Evolutionary conservation across 805 yeast genomes (phyloP), one percentile per base, ranked within the genome.

Genomic region (Ogataea nitratoaversa): DNA sequence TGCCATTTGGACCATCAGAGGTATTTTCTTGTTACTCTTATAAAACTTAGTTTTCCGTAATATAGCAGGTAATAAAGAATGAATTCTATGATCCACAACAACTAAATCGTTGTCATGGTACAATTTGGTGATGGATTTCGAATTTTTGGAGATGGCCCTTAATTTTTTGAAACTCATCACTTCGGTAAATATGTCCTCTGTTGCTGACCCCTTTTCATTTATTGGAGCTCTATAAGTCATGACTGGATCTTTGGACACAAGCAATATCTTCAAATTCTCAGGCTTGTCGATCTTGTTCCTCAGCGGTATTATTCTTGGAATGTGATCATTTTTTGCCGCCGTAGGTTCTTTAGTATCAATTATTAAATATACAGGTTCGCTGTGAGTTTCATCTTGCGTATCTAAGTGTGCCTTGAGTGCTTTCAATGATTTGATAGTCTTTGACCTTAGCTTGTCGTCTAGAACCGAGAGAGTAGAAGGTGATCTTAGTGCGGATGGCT

Each of bases 241-340:
- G 5, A 82, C 74, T 1, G 91, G 90, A 53, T 86, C 93, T 47
- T 82, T 84, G 8, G 91, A 82, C 12, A 87, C 70, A 16, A 87
- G 65, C 4, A 84, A 56, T 5, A 84, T 71, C 18, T 77, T 65
- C 36, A 72, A 65, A 17, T 73, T 72, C 17, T 71, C 70, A 2
- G 76, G 56, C 41, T 67, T 69, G 38, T 71, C 72, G 41, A 83
- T 57, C 46, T 74, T 71, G 47, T 72, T 65, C 0, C 76, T 68
- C 11, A 84, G 47, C 3, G 87, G 84, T 19, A 81, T 66, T 36
- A 82, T 72, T 31, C 85, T 62, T 3, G 85, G 83, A 1, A 74
- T 65, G 46, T 67, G 63, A 44, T 78, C 83, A 34, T 67, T 70
- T 19, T 63, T 52, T 20, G 62, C 54, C 3, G 72, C 56, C 32